Evolutionary conservation across 257 asterid species (phyloP).

Genomic region (Solanum chilense): DNA sequence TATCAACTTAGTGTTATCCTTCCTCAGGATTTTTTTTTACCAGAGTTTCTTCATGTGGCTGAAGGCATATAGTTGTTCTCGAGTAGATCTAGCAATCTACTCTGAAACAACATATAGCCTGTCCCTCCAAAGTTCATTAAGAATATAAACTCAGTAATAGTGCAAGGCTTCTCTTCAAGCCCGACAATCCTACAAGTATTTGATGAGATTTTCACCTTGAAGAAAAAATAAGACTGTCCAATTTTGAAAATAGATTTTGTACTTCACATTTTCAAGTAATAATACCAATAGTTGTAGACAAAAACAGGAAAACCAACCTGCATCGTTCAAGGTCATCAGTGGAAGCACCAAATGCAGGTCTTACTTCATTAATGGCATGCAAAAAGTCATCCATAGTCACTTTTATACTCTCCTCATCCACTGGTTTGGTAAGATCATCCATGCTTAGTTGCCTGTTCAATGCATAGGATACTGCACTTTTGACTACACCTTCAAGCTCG

Average conservation of each 20-base stretch:
- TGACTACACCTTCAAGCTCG: constrained; percentile 98
- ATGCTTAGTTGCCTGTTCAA: constrained; percentile 76
- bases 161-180: background rate
- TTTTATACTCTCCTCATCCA: constrained; percentile 91
- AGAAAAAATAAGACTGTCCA: background rate
- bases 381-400: constrained; percentile 87
- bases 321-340: constrained; percentile 97
- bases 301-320: constrained; percentile 42
- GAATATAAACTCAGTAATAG: background rate
- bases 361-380: constrained; percentile 72
- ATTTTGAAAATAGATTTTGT: background rate
- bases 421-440: constrained; percentile 88
- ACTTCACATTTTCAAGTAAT: background rate
- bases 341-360: constrained; percentile 98
- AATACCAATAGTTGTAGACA: background rate
- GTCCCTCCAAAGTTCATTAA: background rate
- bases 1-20: background rate
- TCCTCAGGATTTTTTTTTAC: background rate
- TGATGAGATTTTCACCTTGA: background rate
- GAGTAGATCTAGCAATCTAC: background rate
- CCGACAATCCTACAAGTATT: background rate
- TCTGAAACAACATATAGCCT: background rate
- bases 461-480: constrained; percentile 99
- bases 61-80: background rate
- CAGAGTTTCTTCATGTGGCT: background rate